A percentile compares a stretch with the other conserved stretches of the same genome.
These are phyloP conservation scores for Clavaria fumosa DNA, from an alignment of 768 basidiomycete species.

Conservation along the genomic window DNA sequence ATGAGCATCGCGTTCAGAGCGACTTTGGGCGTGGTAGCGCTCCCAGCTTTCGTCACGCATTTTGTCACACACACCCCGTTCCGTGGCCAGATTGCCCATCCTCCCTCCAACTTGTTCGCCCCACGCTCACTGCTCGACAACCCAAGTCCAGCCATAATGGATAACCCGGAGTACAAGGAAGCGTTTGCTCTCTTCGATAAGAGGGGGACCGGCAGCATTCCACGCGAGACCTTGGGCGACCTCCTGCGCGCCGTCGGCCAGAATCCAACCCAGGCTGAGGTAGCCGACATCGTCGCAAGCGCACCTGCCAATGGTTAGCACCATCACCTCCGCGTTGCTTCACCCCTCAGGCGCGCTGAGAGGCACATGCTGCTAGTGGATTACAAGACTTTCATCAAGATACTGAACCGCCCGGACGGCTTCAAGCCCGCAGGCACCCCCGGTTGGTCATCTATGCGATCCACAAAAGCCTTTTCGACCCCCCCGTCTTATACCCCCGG, in stretches of 20 bases:
- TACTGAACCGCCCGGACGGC: conserved; percentile 89
- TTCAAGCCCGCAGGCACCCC: conserved; percentile 96
- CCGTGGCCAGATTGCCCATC: too few species aligned
- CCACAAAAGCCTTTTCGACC: neutral
- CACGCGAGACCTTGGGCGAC: conserved; percentile 80
- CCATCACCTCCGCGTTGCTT: neutral
- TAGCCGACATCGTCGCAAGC: conserved; percentile 57
- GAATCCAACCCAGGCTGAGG: conserved; percentile 99
- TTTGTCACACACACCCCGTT: too few species aligned
- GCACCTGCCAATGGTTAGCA: conserved; percentile 63
- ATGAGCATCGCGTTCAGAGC: too few species aligned
- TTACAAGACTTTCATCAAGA: conserved; percentile 80
- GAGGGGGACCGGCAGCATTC: conserved; percentile 81
- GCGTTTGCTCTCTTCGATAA: conserved; percentile 98
- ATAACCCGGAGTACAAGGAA: conserved; percentile 74
- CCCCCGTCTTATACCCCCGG: conserved; percentile 1
- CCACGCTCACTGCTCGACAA: too few species aligned
- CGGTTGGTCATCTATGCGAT: conserved; percentile 33
- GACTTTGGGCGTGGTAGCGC: too few species aligned
- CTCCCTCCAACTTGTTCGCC: too few species aligned
- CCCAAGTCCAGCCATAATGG: too few species aligned
- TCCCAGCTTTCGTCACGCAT: too few species aligned
- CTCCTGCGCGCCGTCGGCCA: conserved; percentile 88
- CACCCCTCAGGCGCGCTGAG: too few species aligned
- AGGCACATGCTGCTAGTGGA: conserved; percentile 74